These are phyloP conservation scores for Pyrenophora tritici-repentis DNA, from an alignment of 2,329 filamentous ascomycete species.

Conservation along the genomic window DNA sequence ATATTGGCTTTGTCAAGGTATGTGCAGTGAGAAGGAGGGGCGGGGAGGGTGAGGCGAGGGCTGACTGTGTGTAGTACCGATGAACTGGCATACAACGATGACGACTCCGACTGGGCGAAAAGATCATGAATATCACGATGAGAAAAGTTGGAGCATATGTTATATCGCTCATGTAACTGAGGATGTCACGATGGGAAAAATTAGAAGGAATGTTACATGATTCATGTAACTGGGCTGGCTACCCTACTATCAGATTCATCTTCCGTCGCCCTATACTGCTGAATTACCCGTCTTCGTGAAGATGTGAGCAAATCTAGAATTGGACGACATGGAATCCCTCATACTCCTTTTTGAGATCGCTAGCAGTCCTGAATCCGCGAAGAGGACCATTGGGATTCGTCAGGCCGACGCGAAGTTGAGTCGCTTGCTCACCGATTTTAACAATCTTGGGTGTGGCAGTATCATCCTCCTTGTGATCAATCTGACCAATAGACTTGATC, in stretches of 20 bases:
- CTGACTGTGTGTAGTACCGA: background rate
- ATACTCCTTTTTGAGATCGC: constrained; percentile 22
- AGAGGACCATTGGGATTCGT: constrained; percentile 24
- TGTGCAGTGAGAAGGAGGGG: background rate
- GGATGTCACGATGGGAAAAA: too few species aligned
- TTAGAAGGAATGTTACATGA: too few species aligned
- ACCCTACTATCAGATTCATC: too few species aligned
- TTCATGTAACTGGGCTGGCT: too few species aligned
- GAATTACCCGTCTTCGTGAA: too few species aligned
- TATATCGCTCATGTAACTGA: too few species aligned
- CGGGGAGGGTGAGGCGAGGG: background rate
- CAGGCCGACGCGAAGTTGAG: constrained; percentile 6
- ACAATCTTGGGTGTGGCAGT: background rate
- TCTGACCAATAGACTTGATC: constrained; percentile 35
- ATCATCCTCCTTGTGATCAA: constrained; percentile 15
- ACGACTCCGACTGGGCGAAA: too few species aligned
- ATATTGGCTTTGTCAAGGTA: constrained; percentile 71
- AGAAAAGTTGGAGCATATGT: too few species aligned
- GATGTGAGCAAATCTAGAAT: too few species aligned
- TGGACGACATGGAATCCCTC: background rate
- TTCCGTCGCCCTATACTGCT: background rate
- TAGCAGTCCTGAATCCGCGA: constrained; percentile 21
- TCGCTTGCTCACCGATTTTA: background rate
- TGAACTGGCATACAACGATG: background rate
- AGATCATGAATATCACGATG: too few species aligned